phyloP scores from a whole-genome alignment of 495 filamentous ascomycete genomes.

The Amniculicola lignicola region DNA sequence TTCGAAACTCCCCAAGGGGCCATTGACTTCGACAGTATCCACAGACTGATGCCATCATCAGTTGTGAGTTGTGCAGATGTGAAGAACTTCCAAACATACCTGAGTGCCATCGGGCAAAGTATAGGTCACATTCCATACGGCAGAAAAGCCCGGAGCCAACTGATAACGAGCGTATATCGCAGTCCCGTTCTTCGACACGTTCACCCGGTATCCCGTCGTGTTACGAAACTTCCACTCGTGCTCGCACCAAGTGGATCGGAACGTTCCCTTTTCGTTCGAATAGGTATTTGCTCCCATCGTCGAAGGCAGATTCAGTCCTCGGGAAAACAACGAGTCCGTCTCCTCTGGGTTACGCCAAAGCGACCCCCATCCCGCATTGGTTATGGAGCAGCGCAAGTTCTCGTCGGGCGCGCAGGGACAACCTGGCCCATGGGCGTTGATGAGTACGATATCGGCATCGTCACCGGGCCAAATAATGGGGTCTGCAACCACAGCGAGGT shows the following conservation, averaged over 20 bases:
- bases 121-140: not conserved
- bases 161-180: not conserved
- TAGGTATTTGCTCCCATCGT: not conserved
- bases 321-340: not conserved
- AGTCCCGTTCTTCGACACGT: not conserved
- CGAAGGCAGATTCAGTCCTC: not conserved
- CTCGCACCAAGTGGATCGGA: not conserved
- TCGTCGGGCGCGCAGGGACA: no score
- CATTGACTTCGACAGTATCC: not conserved
- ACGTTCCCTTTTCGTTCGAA: not conserved
- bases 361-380: no score
- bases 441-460: no score
- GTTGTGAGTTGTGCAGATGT: no score
- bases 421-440: no score
- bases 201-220: not conserved
- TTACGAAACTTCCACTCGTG: conserved; percentile 4
- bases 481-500: no score
- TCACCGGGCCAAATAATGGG: no score
- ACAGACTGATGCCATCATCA: no score
- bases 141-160: not conserved
- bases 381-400: no score
- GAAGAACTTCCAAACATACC: not conserved
- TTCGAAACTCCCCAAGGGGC: not conserved
- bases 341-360: not conserved
- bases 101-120: not conserved